phyloP scores from a whole-genome alignment of 1,284 basidiomycete species.

The Cutaneotrichosporon sp. region DNA sequence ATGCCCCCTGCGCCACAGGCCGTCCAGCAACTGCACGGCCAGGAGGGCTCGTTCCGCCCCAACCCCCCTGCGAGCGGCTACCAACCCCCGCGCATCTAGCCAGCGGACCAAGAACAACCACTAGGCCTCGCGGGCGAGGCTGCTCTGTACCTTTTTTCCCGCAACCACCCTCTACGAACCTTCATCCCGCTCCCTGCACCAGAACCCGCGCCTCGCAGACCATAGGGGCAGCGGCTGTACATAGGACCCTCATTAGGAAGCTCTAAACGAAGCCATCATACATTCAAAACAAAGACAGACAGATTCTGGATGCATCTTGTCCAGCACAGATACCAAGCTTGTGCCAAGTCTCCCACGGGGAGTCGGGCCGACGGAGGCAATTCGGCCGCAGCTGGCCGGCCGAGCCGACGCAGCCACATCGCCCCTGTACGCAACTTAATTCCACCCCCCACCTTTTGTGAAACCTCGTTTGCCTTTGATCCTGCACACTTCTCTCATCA shows the following conservation, averaged over 20 bases:
- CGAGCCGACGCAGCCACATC: no score
- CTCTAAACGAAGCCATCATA: no score
- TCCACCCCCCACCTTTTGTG: no score
- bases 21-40: slow-evolving; percentile 2
- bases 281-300: no score
- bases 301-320: no score
- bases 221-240: slow-evolving; percentile 2
- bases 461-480: no score
- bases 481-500: no score
- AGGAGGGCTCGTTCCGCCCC: slow-evolving; percentile 1
- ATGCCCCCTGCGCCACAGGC: not conserved
- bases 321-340: no score
- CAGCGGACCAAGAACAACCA: not conserved
- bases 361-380: not conserved
- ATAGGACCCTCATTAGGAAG: not conserved
- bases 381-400: no score
- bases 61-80: not conserved
- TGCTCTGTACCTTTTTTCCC: not conserved
- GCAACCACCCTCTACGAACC: not conserved
- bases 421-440: no score
- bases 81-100: not conserved
- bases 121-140: slow-evolving; percentile 2
- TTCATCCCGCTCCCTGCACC: not conserved
- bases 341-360: no score
- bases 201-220: not conserved